Conservation (phyloP, 1,284 basidiomycete species). For the Xerocomus nothofagi region DNA sequence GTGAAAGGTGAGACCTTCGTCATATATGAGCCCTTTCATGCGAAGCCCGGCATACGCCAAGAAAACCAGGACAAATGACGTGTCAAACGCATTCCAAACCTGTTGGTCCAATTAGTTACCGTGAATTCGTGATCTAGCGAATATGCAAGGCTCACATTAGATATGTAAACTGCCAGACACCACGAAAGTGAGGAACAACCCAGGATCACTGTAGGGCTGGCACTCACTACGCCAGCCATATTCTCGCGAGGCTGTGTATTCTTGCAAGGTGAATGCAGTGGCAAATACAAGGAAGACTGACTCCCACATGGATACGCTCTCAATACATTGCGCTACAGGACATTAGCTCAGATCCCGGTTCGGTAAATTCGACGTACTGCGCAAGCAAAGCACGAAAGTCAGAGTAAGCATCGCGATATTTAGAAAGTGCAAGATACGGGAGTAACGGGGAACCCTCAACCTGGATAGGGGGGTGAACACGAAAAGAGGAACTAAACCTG, state of each 20-base stretch:
- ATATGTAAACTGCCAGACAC: slow-evolving; percentile 71
- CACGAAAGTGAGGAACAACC: slow-evolving; percentile 5
- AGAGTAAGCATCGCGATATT: slow-evolving; percentile 70
- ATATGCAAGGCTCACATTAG: slow-evolving; percentile 55
- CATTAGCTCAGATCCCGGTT: slow-evolving; percentile 2
- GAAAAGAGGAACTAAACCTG: background rate
- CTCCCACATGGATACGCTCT: slow-evolving; percentile 61
- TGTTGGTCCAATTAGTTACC: slow-evolving; percentile 29
- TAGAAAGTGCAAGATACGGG: slow-evolving; percentile 75
- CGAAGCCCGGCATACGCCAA: slow-evolving; percentile 68
- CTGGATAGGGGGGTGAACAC: slow-evolving; percentile 38
- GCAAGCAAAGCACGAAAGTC: slow-evolving; percentile 73
- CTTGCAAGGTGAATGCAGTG: slow-evolving; percentile 75
- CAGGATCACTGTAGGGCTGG: background rate
- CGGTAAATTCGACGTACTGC: slow-evolving; percentile 46
- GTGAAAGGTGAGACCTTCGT: slow-evolving; percentile 45
- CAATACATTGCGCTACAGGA: slow-evolving; percentile 53
- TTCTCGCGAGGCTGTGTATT: slow-evolving; percentile 78
- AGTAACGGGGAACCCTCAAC: slow-evolving; percentile 80
- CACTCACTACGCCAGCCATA: slow-evolving; percentile 83
- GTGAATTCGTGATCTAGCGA: background rate
- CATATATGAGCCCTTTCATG: slow-evolving; percentile 57
- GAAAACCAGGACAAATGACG: slow-evolving; percentile 74
- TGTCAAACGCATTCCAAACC: slow-evolving; percentile 90
- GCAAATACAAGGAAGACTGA: slow-evolving; percentile 73